Evolutionary conservation across 2,329 filamentous ascomycete genomes (phyloP).

Genomic region (Pyrenochaeta sp.): DNA sequence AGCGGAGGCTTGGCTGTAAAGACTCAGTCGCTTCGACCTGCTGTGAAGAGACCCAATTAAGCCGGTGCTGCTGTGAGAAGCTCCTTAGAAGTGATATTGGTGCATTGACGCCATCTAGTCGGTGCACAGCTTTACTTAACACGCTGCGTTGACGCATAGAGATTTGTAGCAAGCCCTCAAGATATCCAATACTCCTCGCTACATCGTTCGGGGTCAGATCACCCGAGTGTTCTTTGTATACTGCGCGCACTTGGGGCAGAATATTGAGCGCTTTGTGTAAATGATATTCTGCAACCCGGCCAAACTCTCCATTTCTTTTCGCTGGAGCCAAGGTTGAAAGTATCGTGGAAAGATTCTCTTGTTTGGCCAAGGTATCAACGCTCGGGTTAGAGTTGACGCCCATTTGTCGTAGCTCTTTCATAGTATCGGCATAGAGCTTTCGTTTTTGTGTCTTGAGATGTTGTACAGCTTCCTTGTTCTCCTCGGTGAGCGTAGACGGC

Average conservation of each 20-base stretch:
- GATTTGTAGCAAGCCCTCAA: conserved; percentile 85
- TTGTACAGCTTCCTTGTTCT: conserved; percentile 84
- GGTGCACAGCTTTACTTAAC: conserved; percentile 38
- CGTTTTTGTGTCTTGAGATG: conserved; percentile 91
- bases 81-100: conserved; percentile 47
- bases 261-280: conserved; percentile 83
- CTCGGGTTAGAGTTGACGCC: conserved; percentile 86
- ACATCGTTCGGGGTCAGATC: conserved; percentile 86
- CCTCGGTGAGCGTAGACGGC: conserved; percentile 79
- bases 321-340: conserved; percentile 63
- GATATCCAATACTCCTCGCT: conserved; percentile 77
- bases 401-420: conserved; percentile 86
- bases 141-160: conserved; percentile 67
- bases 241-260: conserved; percentile 71
- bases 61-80: conserved; percentile 28
- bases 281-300: conserved; percentile 67
- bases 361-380: conserved; percentile 74
- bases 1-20: conserved; percentile 52
- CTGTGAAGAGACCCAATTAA: conserved; percentile 25
- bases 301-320: conserved; percentile 36
- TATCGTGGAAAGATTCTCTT: conserved; percentile 74
- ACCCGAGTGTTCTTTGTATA: conserved; percentile 77
- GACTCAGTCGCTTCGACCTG: conserved; percentile 15
- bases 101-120: conserved; percentile 49
- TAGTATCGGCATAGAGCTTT: conserved; percentile 86